phyloP scores from a whole-genome alignment of 805 yeast genomes.

The Saccharomycopsis javanensis region DNA sequence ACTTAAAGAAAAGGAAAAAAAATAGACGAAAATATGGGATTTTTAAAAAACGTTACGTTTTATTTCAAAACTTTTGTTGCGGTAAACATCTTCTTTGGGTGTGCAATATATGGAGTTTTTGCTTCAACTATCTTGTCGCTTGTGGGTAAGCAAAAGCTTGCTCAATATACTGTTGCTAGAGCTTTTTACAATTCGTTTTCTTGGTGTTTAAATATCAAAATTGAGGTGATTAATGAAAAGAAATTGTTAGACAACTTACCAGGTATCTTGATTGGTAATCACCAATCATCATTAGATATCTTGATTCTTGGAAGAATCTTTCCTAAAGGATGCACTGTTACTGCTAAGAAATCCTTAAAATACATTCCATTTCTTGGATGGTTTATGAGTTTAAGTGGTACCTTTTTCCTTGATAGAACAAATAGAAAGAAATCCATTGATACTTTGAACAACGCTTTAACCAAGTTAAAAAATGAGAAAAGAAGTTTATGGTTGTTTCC shows the following conservation, averaged over 20 bases:
- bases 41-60: conserved; percentile 36
- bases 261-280: conserved; percentile 76
- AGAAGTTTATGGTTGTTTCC: conserved; percentile 87
- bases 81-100: conserved; percentile 40
- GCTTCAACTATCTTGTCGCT: conserved; percentile 61
- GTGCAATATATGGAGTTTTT: conserved; percentile 68
- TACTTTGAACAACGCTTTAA: conserved; percentile 64
- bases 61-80: conserved; percentile 48
- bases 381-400: conserved; percentile 89
- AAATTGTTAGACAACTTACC: conserved; percentile 44
- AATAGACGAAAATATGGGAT: conserved; percentile 16
- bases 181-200: conserved; percentile 61
- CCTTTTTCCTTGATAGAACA: conserved; percentile 81
- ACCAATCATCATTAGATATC: conserved; percentile 84
- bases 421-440: conserved; percentile 65
- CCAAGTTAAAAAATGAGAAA: conserved; percentile 46
- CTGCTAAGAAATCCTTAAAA: conserved; percentile 79
- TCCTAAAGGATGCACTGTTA: conserved; percentile 83
- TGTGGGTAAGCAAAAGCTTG: conserved; percentile 64
- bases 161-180: conserved; percentile 87
- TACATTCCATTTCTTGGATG: conserved; percentile 89
- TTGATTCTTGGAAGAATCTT: conserved; percentile 72
- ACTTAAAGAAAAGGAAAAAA: not conserved
- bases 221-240: conserved; percentile 60
- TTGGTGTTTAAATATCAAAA: conserved; percentile 54